A percentile compares a stretch with the other conserved stretches of the same genome.
Conservation (phyloP, 345 rosid genomes). For the Carallia brachiata region DNA sequence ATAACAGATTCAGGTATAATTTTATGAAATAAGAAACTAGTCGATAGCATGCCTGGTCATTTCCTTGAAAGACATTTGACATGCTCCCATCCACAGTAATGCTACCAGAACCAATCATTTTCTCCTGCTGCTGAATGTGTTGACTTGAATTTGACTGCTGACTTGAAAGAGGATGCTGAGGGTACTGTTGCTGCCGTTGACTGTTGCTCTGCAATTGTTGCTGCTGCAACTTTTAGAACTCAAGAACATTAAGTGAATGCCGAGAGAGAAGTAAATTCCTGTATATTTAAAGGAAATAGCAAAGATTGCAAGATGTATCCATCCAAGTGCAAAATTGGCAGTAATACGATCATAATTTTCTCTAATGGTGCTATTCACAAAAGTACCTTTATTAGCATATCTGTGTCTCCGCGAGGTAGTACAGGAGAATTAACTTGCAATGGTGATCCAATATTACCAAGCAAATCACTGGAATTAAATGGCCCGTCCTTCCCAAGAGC, state of each 20-base stretch:
- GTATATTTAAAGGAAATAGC: conserved; percentile 4
- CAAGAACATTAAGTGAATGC: conserved; percentile 12
- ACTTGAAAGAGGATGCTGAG: conserved; percentile 40
- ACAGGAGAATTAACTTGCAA: conserved; percentile 34
- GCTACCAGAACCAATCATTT: conserved; percentile 37
- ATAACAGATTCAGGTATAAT: neutral
- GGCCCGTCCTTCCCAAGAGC: conserved; percentile 41
- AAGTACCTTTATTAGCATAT: conserved; percentile 44
- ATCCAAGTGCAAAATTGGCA: too few species aligned
- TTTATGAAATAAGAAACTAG: conserved; percentile 3
- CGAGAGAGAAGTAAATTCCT: conserved; percentile 10
- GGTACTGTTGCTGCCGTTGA: conserved; percentile 39
- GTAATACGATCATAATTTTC: too few species aligned
- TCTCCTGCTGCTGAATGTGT: conserved; percentile 44
- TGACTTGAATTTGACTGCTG: conserved; percentile 46
- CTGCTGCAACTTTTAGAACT: conserved; percentile 38
- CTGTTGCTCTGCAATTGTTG: conserved; percentile 41
- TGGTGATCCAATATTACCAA: conserved; percentile 41
- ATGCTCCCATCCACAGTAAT: conserved; percentile 42
- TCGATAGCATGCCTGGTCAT: conserved; percentile 39
- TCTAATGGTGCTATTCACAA: too few species aligned
- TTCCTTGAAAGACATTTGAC: conserved; percentile 44
- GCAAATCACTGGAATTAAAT: conserved; percentile 36
- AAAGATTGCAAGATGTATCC: neutral
- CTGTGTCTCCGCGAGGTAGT: conserved; percentile 42